Base-by-base conservation (phyloP, 1,139 yeast genomes). In the Kazachstania sp. region DNA sequence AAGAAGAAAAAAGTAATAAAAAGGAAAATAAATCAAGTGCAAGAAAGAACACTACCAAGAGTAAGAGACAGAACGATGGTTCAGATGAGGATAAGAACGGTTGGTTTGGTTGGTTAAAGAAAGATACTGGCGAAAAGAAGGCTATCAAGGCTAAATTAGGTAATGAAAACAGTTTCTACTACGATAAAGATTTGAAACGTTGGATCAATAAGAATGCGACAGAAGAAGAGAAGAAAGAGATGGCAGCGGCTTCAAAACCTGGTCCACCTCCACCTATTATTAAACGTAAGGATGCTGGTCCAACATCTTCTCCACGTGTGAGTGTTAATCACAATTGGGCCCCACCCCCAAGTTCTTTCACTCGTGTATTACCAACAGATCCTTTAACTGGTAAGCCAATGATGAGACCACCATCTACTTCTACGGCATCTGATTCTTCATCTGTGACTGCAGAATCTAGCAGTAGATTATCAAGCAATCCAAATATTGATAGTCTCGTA, bases 61-160 rank as follows among this genome's bases (percentile, higher is more conserved):
- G 54, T 38, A 53, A 58, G 37, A 48, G 51, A 29, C 49, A 52
- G 23, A 57, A 49, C 18, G 52, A 51, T 19, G 51, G 51, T 13
- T 57, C 59, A 49, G 61, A 54, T 41, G 60, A 54, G 39, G 51
- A 52, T 26, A 46, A 60, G n/a, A 48, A 57, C 30, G 70, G 73
- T 29, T 75, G 79, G 77, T 74, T 74, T 49, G 66, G 69, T 7
- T 71, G 76, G 75, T 52, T 71, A 44, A 67, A 69, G 47, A 67
- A 69, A 44, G 72, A 65, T 39, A 77, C 79, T 46, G 82, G 80
- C 44, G 82, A 78, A 49, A 83, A 85, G 39, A 86, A 84, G 61
- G 86, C 94, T 1, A 74, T 81, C 50, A 77, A 79, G 56, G 97
- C 97, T 32, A 88, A 92, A 58, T 70, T 92, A 52, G 98, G 98